Evolutionary conservation across 2,329 filamentous ascomycete species (phyloP).

Genomic region (Chaetomiaceae sp.): DNA sequence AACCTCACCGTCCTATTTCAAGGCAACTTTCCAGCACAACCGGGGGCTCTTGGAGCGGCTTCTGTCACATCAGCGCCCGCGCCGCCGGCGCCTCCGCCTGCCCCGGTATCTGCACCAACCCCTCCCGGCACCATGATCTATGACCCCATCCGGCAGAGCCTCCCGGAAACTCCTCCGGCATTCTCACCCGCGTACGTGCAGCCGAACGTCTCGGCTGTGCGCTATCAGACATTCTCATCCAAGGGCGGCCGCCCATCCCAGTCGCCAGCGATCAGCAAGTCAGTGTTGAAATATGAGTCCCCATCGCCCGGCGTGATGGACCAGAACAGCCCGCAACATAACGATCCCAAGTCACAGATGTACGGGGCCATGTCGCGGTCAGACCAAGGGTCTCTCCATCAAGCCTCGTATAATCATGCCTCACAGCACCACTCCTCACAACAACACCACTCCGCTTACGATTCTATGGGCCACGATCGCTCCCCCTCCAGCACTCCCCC

Average conservation of each 20-base stretch:
- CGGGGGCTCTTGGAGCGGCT: slow-evolving; percentile 7
- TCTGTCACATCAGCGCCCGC: neutral
- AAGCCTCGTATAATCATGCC: slow-evolving; percentile 34
- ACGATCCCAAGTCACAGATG: slow-evolving; percentile 26
- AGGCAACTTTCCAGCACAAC: slow-evolving; percentile 35
- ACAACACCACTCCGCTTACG: slow-evolving; percentile 40
- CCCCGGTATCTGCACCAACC: slow-evolving; percentile 40
- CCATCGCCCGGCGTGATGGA: slow-evolving; percentile 30
- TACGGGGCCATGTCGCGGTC: slow-evolving; percentile 23
- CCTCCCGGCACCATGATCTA: slow-evolving; percentile 56
- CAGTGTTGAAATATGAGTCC: slow-evolving; percentile 23
- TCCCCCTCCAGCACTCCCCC: slow-evolving; percentile 41
- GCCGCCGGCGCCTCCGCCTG: slow-evolving; percentile 16
- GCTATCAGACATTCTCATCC: slow-evolving; percentile 37
- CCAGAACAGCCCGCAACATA: slow-evolving; percentile 28
- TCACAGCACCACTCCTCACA: slow-evolving; percentile 40
- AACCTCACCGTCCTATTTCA: slow-evolving; percentile 79
- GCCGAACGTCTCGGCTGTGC: slow-evolving; percentile 43
- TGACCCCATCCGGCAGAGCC: slow-evolving; percentile 53
- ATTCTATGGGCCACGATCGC: slow-evolving; percentile 34
- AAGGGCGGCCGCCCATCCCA: slow-evolving; percentile 26
- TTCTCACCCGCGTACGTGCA: slow-evolving; percentile 48
- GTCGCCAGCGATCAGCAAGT: slow-evolving; percentile 24
- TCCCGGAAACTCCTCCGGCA: slow-evolving; percentile 42
- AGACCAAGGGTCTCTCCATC: slow-evolving; percentile 23